Percentiles rank a stretch among this genome's conserved stretches.
Evolutionary conservation across 2,329 filamentous ascomycete species (phyloP).

Genomic region (Venturia asperata): DNA sequence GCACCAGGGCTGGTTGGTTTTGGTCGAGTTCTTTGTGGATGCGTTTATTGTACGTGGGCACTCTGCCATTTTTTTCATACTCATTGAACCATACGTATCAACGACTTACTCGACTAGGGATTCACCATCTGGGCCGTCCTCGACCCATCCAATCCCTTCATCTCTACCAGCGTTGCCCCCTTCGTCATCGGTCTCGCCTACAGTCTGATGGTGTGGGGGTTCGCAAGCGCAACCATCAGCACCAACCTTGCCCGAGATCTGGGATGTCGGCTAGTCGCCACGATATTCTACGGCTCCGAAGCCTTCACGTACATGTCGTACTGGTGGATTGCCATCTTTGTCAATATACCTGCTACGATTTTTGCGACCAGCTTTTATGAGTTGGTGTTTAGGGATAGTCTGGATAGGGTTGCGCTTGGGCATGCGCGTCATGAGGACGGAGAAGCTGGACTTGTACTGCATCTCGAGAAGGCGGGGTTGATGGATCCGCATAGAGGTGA

Average conservation of each 20-base stretch:
- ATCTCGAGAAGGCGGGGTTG: slow-evolving; percentile 31
- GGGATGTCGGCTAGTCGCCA: slow-evolving; percentile 53
- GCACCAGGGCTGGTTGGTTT: slow-evolving; percentile 49
- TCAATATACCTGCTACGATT: slow-evolving; percentile 51
- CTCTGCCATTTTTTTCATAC: neutral
- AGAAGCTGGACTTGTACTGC: slow-evolving; percentile 43
- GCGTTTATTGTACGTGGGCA: slow-evolving; percentile 41
- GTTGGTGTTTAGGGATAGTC: slow-evolving; percentile 46
- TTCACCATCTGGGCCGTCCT: slow-evolving; percentile 52
- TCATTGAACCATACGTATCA: too few relatives aligned
- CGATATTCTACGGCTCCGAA: slow-evolving; percentile 50
- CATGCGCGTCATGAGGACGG: slow-evolving; percentile 45
- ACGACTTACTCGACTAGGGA: slow-evolving; percentile 27
- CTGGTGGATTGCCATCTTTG: slow-evolving; percentile 47
- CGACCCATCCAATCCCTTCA: slow-evolving; percentile 53
- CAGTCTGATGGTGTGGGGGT: slow-evolving; percentile 49
- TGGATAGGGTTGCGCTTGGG: slow-evolving; percentile 45
- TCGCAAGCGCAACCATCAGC: slow-evolving; percentile 47
- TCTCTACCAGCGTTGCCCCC: slow-evolving; percentile 41
- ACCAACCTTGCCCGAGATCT: slow-evolving; percentile 54
- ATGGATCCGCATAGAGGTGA: neutral
- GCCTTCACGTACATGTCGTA: slow-evolving; percentile 44
- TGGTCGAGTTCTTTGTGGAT: slow-evolving; percentile 54
- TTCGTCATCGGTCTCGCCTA: slow-evolving; percentile 52
- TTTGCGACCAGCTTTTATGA: slow-evolving; percentile 51